Percentiles rank a stretch among this genome's conserved stretches.
Conservation (phyloP, 768 basidiomycete species). For the Leccinum incarnatum region DNA sequence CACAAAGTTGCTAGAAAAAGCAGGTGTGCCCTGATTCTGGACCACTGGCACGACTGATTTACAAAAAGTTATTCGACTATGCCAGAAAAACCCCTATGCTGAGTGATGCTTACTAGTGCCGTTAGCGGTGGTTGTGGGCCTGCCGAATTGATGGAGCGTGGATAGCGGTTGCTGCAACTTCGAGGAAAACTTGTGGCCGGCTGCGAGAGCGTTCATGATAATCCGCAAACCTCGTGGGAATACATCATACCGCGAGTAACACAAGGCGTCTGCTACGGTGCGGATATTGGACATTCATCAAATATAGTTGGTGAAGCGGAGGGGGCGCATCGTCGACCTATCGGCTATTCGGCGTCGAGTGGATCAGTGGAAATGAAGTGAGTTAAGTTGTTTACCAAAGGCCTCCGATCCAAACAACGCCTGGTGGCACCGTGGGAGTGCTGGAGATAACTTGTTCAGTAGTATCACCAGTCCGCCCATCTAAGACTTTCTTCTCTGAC, state of each 20-base stretch:
- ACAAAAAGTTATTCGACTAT: neutral
- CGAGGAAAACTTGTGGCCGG: constrained; percentile 28
- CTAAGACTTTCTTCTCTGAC: neutral
- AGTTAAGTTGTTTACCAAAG: constrained; percentile 25
- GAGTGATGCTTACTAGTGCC: neutral
- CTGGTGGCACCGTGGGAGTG: neutral
- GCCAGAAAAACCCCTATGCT: neutral
- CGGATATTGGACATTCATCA: constrained; percentile 27
- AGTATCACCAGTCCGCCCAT: neutral
- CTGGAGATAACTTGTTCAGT: neutral
- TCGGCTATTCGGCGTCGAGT: constrained; percentile 23
- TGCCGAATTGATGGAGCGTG: constrained; percentile 8
- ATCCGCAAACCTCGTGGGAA: constrained; percentile 19
- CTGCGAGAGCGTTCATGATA: constrained; percentile 14
- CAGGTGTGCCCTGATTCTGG: constrained; percentile 1
- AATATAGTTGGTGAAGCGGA: constrained; percentile 8
- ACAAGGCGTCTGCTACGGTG: constrained; percentile 23
- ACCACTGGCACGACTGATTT: constrained; percentile 3
- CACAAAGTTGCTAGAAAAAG: neutral
- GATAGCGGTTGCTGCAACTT: constrained; percentile 3
- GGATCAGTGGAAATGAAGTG: constrained; percentile 11
- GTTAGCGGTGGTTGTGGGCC: constrained; percentile 3
- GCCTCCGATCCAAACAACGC: constrained; percentile 30
- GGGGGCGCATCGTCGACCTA: constrained; percentile 8
- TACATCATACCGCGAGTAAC: neutral